These are phyloP conservation scores for Pythium vanterpoolii DNA, from an alignment of 352 stramenopile species.

Conservation along the genomic window DNA sequence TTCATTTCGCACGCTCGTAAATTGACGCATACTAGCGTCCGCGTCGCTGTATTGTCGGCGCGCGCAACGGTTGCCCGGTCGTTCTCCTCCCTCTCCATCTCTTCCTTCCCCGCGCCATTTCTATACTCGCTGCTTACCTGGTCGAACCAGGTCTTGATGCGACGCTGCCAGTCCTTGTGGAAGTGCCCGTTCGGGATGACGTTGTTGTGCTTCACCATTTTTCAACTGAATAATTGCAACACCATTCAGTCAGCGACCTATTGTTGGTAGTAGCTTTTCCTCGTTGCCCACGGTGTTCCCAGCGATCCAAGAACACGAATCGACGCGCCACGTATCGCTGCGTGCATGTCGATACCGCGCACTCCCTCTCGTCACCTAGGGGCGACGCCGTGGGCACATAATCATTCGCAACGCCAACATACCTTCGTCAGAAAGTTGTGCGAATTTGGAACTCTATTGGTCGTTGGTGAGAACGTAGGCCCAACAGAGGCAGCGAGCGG, in stretches of 20 bases:
- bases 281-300: not conserved
- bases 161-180: constrained; percentile 99
- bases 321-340: not conserved
- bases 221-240: constrained; percentile 45
- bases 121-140: constrained; percentile 57
- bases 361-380: not conserved
- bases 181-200: constrained; percentile 99
- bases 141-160: constrained; percentile 97
- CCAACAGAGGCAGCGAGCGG: constrained; percentile 11
- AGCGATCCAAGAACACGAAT: not conserved
- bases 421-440: constrained; percentile 88
- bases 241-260: constrained; percentile 7
- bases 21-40: too few species aligned
- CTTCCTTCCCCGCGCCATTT: not conserved
- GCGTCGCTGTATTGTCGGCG: too few species aligned
- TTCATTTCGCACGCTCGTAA: too few species aligned
- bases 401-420: constrained; percentile 26
- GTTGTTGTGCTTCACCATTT: constrained; percentile 99
- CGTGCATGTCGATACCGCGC: not conserved
- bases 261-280: not conserved
- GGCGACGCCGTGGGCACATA: constrained; percentile 9
- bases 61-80: too few species aligned
- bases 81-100: not conserved
- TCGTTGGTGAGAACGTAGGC: constrained; percentile 19
- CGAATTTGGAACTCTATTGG: constrained; percentile 87